Conservation (phyloP, 192 early-diverging fungal genomes). For the Polychytrium aggregatum region DNA sequence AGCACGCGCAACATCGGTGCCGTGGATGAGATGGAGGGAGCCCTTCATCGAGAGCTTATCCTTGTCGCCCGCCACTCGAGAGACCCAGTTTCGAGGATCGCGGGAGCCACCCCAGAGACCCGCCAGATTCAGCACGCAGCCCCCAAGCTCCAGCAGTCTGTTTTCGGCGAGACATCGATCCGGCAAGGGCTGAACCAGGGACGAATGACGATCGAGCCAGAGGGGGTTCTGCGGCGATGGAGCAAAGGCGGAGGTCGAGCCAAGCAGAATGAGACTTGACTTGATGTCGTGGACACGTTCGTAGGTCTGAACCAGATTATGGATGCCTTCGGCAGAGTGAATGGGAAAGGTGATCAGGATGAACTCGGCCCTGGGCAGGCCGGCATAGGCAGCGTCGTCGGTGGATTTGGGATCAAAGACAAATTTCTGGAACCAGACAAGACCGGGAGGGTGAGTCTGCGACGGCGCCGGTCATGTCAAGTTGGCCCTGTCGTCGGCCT, state of each 20-base stretch:
- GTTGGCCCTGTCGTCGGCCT: too few species aligned
- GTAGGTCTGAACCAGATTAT: too few species aligned
- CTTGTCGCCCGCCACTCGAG: conserved; percentile 30
- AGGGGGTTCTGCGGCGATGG: too few species aligned
- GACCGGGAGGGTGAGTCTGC: too few species aligned
- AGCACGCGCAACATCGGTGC: conserved; percentile 44
- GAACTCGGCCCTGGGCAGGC: conserved; percentile 32
- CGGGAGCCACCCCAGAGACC: conserved; percentile 44
- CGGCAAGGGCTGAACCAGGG: too few species aligned
- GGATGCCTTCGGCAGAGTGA: too few species aligned
- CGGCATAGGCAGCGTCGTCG: conserved; percentile 17
- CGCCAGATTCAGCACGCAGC: conserved; percentile 40
- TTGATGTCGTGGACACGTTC: too few species aligned
- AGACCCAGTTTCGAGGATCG: conserved; percentile 43
- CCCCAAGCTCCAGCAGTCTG: conserved; percentile 16
- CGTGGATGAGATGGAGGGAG: conserved; percentile 47
- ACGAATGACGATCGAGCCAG: too few species aligned
- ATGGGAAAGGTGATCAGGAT: conserved; percentile 53
- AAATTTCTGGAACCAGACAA: too few species aligned
- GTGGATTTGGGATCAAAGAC: conserved; percentile 20
- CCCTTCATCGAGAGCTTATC: conserved; percentile 13
- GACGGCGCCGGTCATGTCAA: too few species aligned
- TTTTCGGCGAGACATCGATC: conserved; percentile 32
- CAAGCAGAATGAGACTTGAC: conserved; percentile 33
- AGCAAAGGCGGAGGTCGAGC: too few species aligned